A percentile compares a stretch with the other conserved stretches of the same genome.
phyloP scores from a whole-genome alignment of 306 rosid species.

The barrel medic (Medicago truncatula) region MtrunA17r5.0-ANR NC_053042.1:17269001-17269500 shows the following conservation, averaged over 20 bases:
- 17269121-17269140: constrained; percentile 50
- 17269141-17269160: constrained; percentile 35
- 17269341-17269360: constrained; percentile 90
- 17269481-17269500: constrained; percentile 90
- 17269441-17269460: constrained; percentile 66
- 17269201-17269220: constrained; percentile 50
- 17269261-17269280: constrained; percentile 58
- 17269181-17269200: constrained; percentile 50
- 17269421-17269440: constrained; percentile 43
- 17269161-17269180: constrained; percentile 38
- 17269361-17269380: constrained; percentile 81
- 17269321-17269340: constrained; percentile 81
- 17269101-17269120: constrained; percentile 43
- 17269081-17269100: not conserved
- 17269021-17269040: constrained; percentile 24
- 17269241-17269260: constrained; percentile 52
- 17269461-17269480: constrained; percentile 94
- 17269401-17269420: constrained; percentile 1
- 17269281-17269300: constrained; percentile 72
- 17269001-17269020: too few species aligned
- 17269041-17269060: constrained; percentile 53
- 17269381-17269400: constrained; percentile 29
- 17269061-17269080: constrained; percentile 31
- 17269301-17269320: constrained; percentile 70
- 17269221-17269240: constrained; percentile 72